Percentiles rank a stretch among this genome's conserved stretches.
phyloP scores from a whole-genome alignment of 208 protist species.

The Polymyxa betae region DNA sequence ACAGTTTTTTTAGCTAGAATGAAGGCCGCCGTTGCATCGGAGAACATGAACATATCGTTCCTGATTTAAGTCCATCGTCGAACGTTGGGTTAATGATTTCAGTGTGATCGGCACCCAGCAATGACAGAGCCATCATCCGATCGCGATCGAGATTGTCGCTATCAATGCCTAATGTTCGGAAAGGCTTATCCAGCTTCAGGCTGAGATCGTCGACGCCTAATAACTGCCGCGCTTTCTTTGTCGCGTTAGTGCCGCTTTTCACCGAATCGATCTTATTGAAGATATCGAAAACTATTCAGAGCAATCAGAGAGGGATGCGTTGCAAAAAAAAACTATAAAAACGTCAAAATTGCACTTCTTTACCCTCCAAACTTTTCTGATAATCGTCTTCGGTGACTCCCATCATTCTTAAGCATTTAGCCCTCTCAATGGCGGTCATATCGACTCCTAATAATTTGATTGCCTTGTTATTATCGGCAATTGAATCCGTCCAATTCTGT shows the following conservation, averaged over 20 bases:
- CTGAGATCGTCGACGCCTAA: conserved; percentile 1
- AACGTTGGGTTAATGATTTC: too few species aligned
- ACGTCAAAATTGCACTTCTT: background rate
- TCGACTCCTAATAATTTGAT: conserved; percentile 13
- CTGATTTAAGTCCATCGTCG: too few species aligned
- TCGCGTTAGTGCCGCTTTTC: background rate
- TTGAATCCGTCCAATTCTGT: background rate
- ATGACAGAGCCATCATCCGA: conserved; percentile 7
- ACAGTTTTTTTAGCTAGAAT: too few species aligned
- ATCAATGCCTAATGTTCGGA: background rate
- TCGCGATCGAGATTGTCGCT: conserved; percentile 32
- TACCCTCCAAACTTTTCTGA: conserved; percentile 7
- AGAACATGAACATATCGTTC: too few species aligned
- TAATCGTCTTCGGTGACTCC: conserved; percentile 45
- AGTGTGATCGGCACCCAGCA: too few species aligned
- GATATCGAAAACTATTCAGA: background rate
- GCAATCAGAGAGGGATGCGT: background rate
- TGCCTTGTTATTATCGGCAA: background rate
- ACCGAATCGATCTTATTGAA: conserved; percentile 15
- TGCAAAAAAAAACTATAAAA: background rate
- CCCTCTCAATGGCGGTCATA: background rate
- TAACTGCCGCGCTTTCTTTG: background rate
- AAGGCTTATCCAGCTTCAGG: conserved; percentile 45
- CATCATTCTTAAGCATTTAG: conserved; percentile 1
- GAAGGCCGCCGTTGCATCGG: too few species aligned